These are phyloP conservation scores for Centaurea solstitialis DNA, from an alignment of 129 eudicot genomes.

Conservation along the genomic window DNA sequence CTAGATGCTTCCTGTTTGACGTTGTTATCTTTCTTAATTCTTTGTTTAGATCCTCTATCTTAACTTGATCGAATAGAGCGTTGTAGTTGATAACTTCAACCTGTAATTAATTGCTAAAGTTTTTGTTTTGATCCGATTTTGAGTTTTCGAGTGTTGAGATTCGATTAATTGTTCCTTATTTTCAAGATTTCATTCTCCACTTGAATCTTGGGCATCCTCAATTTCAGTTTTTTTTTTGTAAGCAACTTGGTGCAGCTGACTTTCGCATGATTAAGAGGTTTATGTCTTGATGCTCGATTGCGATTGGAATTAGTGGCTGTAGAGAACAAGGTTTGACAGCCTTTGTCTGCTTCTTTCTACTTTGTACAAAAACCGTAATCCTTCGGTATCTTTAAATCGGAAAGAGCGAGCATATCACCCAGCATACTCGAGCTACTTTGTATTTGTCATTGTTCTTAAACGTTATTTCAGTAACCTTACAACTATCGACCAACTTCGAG, in stretches of 20 bases:
- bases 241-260: no score
- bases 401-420: constrained; percentile 99
- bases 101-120: constrained; percentile 35
- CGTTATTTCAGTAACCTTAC: constrained; percentile 49
- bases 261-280: no score
- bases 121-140: constrained; percentile 23
- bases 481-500: constrained; percentile 55
- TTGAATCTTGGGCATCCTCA: constrained; percentile 37
- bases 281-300: no score
- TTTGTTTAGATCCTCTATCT: constrained; percentile 36
- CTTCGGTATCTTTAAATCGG: constrained; percentile 72
- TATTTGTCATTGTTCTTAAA: constrained; percentile 55
- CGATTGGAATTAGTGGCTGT: no score
- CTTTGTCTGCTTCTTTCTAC: no score
- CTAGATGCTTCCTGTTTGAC: constrained; percentile 16
- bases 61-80: constrained; percentile 33
- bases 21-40: constrained; percentile 33
- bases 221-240: constrained; percentile 44
- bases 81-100: constrained; percentile 40
- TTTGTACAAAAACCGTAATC: no score
- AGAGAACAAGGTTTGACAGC: no score
- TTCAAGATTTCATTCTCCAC: constrained; percentile 40
- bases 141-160: constrained; percentile 36
- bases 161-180: constrained; percentile 27
- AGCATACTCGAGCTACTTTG: constrained; percentile 87